phyloP scores from a whole-genome alignment of 805 yeast genomes.

The Wickerhamomyces alni region DNA sequence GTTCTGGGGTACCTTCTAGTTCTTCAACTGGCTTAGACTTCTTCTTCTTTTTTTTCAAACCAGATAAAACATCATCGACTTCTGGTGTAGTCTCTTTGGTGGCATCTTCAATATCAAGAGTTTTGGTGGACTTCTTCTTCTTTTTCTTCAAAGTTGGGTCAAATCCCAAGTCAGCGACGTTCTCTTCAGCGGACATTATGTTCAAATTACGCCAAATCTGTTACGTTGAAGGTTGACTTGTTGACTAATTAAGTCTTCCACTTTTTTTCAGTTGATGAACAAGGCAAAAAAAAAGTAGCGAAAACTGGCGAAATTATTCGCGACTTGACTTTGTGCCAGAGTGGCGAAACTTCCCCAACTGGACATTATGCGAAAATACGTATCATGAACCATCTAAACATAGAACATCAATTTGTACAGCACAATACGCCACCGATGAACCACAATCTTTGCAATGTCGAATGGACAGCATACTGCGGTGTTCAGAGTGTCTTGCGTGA shows the following conservation, averaged over 20 bases:
- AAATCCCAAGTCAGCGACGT: conserved; percentile 44
- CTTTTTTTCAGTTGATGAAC: neutral
- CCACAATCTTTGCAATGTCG: no score
- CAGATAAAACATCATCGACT: conserved; percentile 64
- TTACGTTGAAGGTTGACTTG: neutral
- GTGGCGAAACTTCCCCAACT: neutral
- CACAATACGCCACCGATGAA: no score
- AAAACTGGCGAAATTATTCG: neutral
- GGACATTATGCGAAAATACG: no score
- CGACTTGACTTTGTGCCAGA: neutral
- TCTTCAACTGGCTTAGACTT: conserved; percentile 37
- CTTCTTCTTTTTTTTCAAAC: conserved; percentile 84
- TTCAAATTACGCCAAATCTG: neutral
- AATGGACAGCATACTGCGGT: no score
- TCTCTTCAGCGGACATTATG: conserved; percentile 19
- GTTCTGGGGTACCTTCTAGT: conserved; percentile 27
- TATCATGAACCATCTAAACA: no score
- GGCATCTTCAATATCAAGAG: conserved; percentile 27
- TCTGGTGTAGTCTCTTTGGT: conserved; percentile 33
- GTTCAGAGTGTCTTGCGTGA: neutral
- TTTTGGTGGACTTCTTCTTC: conserved; percentile 59
- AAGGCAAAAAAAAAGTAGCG: neutral
- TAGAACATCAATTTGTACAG: no score
- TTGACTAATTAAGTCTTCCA: neutral
- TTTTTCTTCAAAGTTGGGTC: conserved; percentile 75